Base-by-base conservation (phyloP, 2,329 filamentous ascomycete species). In the Cercospora brassicicola region DNA sequence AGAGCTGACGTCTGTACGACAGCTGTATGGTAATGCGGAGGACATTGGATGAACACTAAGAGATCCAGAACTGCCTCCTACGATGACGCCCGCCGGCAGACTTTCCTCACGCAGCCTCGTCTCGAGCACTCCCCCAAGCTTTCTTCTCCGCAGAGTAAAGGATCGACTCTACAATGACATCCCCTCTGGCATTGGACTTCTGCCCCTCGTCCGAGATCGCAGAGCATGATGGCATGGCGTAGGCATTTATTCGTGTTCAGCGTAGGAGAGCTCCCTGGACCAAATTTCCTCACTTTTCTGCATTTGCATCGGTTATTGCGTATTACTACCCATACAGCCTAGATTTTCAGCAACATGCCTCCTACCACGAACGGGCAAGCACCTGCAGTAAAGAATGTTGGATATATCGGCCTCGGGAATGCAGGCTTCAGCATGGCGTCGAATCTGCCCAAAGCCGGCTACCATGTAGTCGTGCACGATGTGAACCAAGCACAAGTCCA, bases 361-460 rank as follows among this genome's bases (percentile, higher is more conserved):
- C 59, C 71, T 28, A 51, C 59, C 48, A 69, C 68, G 2, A 70
- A 72, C 57, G 66, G 63, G 36, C 18, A 65, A 26, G 51, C 65
- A 28, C 69, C 70, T 36, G 56, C 71, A 18, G 70, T 73, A n/a
- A 73, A 70, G 59, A 73, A 66, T 39, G 73, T 78, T 30, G 77
- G 77, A 60, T 79, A 78, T 59, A 78, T 79, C 48, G 77, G 77
- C 45, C 73, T 78, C 9, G 77, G 77, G 59, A 77, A 77, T 67
- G 77, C 77, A 48, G 77, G 77, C 9, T 77, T 71, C 64, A 75
- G 74, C 42, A 76, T 78, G 74, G 77, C 76, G 23, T 75, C 76
- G 11, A 78, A 78, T 59, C 66, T 79, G 48, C 77, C 77, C 10
- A 74, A 76, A 66, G 71, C 76, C 8, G 76, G 76, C 36, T 79